Evolutionary conservation across 78 protist genomes (phyloP).

Genomic region (Dictyostelium intermedium): DNA sequence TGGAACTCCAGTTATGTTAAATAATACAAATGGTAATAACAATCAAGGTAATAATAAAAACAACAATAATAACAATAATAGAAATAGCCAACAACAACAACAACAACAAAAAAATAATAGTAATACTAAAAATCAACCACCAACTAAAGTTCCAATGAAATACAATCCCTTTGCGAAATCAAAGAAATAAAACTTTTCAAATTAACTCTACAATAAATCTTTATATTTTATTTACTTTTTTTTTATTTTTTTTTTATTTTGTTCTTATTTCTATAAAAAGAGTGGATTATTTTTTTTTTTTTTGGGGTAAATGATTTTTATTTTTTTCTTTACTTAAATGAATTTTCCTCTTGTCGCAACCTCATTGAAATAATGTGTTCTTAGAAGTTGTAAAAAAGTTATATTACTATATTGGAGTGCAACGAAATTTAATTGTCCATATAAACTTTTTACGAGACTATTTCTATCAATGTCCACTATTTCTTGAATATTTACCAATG

Average conservation of each 20-base stretch:
- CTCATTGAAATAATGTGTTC: neutral
- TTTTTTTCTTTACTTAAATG: no score
- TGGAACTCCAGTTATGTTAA: neutral
- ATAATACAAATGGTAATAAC: neutral
- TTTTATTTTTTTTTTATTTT: no score
- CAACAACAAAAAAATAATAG: neutral
- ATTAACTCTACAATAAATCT: neutral
- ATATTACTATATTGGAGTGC: neutral
- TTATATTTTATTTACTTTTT: no score
- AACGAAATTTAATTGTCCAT: neutral
- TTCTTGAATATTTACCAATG: neutral
- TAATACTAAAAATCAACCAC: neutral
- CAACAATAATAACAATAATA: neutral
- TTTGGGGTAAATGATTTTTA: no score
- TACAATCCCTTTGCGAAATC: slow-evolving; percentile 58
- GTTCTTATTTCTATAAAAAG: no score
- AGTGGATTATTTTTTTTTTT: no score
- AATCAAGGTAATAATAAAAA: neutral
- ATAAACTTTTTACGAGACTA: no score
- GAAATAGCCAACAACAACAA: neutral
- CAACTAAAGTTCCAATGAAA: neutral
- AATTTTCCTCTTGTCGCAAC: no score
- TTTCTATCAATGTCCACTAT: neutral
- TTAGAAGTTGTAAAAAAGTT: neutral
- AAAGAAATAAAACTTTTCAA: neutral